Conservation (phyloP, 2,329 filamentous ascomycete species). For the Exophiala sp. region DNA sequence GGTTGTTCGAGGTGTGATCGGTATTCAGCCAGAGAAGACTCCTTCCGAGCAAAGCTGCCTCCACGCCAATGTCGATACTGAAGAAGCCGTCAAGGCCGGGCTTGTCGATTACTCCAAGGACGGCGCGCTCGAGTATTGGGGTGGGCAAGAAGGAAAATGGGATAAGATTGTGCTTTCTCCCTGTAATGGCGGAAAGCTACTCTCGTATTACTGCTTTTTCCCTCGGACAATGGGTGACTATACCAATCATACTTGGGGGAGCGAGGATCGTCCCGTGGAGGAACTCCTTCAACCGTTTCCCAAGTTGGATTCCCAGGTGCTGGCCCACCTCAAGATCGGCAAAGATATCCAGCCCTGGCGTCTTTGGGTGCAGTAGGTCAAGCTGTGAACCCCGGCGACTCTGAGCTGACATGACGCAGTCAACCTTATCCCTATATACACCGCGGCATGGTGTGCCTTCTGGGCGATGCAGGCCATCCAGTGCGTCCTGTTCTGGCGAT, state of each 20-base stretch:
- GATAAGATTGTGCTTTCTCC: constrained; percentile 70
- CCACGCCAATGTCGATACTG: constrained; percentile 62
- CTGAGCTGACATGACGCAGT: constrained; percentile 24
- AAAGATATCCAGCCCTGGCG: constrained; percentile 64
- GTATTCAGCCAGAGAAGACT: constrained; percentile 58
- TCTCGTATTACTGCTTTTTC: constrained; percentile 71
- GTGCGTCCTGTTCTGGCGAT: constrained; percentile 34
- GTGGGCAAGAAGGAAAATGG: constrained; percentile 58
- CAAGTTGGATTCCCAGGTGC: constrained; percentile 57
- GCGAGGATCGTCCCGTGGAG: constrained; percentile 42
- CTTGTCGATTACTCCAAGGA: constrained; percentile 61
- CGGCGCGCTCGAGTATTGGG: constrained; percentile 66
- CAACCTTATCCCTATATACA: constrained; percentile 58
- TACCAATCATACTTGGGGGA: constrained; percentile 57
- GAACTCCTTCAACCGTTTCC: constrained; percentile 61
- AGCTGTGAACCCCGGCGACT: neutral
- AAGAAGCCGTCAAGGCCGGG: constrained; percentile 57
- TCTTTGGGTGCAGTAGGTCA: constrained; percentile 32
- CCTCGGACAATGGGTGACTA: constrained; percentile 59
- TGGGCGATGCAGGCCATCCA: constrained; percentile 66
- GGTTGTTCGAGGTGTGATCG: constrained; percentile 59
- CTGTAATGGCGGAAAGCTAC: constrained; percentile 62
- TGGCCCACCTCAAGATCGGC: constrained; percentile 56
- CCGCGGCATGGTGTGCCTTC: constrained; percentile 52
- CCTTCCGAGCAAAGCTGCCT: constrained; percentile 60